Evolutionary conservation across 768 basidiomycete species (phyloP).

Genomic region (Lactarius trivialis): DNA sequence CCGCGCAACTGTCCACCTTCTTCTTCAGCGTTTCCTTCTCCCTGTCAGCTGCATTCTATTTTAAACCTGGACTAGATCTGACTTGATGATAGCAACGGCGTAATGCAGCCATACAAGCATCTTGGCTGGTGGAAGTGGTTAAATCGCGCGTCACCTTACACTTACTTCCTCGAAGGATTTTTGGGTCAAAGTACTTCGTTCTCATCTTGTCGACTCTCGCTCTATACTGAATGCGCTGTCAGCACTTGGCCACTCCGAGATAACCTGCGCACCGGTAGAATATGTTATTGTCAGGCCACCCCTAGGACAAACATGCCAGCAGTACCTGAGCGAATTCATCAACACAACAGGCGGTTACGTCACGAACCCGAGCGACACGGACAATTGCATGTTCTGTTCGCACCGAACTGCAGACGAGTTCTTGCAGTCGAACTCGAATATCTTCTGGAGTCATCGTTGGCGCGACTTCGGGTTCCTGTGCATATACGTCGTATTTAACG

Average conservation of each 20-base stretch:
- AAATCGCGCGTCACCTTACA: constrained; percentile 32
- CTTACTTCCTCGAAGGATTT: constrained; percentile 36
- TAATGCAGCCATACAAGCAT: constrained; percentile 39
- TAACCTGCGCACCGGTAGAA: constrained; percentile 56
- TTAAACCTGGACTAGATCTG: background rate
- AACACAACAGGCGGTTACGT: constrained; percentile 41
- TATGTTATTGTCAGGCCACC: constrained; percentile 47
- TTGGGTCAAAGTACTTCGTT: constrained; percentile 38
- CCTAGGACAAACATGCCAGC: constrained; percentile 39
- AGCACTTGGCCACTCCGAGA: constrained; percentile 45
- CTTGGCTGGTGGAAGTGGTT: constrained; percentile 43
- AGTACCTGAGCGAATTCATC: constrained; percentile 42
- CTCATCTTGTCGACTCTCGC: background rate
- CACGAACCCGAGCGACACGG: constrained; percentile 33
- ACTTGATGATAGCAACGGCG: constrained; percentile 35
- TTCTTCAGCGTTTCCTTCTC: constrained; percentile 37
- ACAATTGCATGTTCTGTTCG: constrained; percentile 48
- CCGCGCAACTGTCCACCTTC: constrained; percentile 34
- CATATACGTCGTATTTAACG: constrained; percentile 40
- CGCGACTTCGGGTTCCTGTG: constrained; percentile 42
- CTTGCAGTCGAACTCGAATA: constrained; percentile 50
- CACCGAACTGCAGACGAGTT: constrained; percentile 52
- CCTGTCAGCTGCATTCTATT: constrained; percentile 31
- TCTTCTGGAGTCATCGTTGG: constrained; percentile 48
- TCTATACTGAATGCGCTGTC: constrained; percentile 1